Base-by-base conservation (phyloP, 495 filamentous ascomycete genomes). In the Aspergillus sclerotioniger region DNA sequence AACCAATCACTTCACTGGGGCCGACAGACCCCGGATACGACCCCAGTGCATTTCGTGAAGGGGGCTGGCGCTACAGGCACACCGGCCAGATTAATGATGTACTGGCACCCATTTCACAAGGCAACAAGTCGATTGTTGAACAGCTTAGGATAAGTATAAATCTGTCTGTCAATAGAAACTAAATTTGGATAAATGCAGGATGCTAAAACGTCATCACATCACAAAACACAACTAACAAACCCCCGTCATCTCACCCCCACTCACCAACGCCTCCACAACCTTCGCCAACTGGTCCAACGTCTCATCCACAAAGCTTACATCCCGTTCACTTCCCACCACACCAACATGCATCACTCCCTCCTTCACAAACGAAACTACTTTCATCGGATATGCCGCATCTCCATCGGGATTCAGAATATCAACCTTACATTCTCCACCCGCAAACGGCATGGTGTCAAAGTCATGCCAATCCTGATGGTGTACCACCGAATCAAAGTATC, bases 391-490 rank as follows among this genome's bases (percentile, higher is more conserved):
- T 10, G 72, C 63, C 1, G 72, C 62, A 61, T 76, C 74, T 0
- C 74, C 72, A 59, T 75, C 65, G 0, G 74, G 74, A 12, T 69
- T 73, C 13, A 58, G 45, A n/a, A 74, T 73, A 32, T 75, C 72
- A 17, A 77, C 71, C 50, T 60, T 65, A 53, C 68, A 71, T 29
- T 45, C 58, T 0, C 62, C 58, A 3, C 62, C 71, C 0, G 67
- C 71, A 52, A 77, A 77, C 28, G 71, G 66, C 74, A 77, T 74
- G n/a, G 59, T 66, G 53, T 77, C 73, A 49, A 76, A 47, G 39
- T 59, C 48, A 9, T 59, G 49, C 21, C 44, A 71, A 48, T 74
- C 71, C 31, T 74, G 71, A 53, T 74, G 71, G 47, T 73, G 71
- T 8, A 72, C 70, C 16, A 74, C 46, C 2, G 70, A 72, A 44